These are phyloP conservation scores for Taphrina populina DNA, from an alignment of 1,139 yeast genomes.

Conservation along the genomic window DNA sequence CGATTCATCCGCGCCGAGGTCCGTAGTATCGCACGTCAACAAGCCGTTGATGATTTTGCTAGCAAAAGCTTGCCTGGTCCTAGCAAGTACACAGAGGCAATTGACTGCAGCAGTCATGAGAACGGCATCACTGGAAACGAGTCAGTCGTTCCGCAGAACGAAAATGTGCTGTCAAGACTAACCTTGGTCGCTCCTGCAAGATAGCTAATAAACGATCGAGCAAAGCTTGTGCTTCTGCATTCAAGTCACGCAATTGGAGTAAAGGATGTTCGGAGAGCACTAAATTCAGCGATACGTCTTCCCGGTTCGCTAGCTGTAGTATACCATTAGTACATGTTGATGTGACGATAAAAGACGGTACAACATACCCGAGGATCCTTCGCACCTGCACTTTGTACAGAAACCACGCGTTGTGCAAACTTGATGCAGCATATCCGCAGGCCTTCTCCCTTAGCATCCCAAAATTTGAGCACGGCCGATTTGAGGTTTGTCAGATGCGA, in stretches of 20 bases:
- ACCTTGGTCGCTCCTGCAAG: conserved; percentile 53
- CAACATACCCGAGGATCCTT: conserved; percentile 44
- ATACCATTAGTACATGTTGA: too few relatives aligned
- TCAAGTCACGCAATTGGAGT: conserved; percentile 56
- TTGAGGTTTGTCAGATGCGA: conserved; percentile 43
- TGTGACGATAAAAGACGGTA: too few relatives aligned
- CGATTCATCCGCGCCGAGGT: conserved; percentile 39
- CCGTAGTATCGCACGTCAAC: conserved; percentile 44
- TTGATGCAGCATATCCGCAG: conserved; percentile 67
- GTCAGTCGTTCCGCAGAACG: neutral
- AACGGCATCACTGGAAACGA: conserved; percentile 38
- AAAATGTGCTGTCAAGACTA: conserved; percentile 22
- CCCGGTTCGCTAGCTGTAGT: conserved; percentile 39
- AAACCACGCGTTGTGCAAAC: conserved; percentile 68
- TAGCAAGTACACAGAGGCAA: conserved; percentile 45
- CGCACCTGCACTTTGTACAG: conserved; percentile 61
- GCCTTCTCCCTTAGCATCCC: conserved; percentile 45
- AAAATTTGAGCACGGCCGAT: conserved; percentile 42
- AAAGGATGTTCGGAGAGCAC: conserved; percentile 69
- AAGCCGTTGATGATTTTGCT: conserved; percentile 45
- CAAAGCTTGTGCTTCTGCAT: conserved; percentile 69
- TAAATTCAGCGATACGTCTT: conserved; percentile 58
- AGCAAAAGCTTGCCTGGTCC: conserved; percentile 44
- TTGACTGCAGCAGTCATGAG: conserved; percentile 46
- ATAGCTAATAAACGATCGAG: conserved; percentile 63